phyloP scores from a whole-genome alignment of 2,329 filamentous ascomycete species.

The Lasiodiplodia theobromae region DNA sequence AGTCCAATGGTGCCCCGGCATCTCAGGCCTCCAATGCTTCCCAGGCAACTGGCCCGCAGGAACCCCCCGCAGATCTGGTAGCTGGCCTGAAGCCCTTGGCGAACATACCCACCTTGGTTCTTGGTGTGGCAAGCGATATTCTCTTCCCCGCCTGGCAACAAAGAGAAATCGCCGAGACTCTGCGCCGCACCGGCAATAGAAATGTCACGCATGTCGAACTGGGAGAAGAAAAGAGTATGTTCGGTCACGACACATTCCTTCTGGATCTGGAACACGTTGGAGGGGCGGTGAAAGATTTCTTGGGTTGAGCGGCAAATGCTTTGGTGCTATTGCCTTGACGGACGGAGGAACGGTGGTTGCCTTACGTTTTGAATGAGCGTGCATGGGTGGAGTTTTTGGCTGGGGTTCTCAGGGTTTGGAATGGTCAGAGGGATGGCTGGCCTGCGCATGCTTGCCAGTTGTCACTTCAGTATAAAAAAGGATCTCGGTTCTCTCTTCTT shows the following conservation, averaged over 20 bases:
- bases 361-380: conserved; percentile 3
- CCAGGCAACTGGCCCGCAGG: conserved; percentile 44
- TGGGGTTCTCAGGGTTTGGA: conserved; percentile 25
- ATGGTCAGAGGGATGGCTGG: conserved; percentile 23
- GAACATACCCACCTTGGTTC: conserved; percentile 82
- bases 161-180: conserved; percentile 85
- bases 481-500: conserved; percentile 16
- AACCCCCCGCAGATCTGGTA: conserved; percentile 80
- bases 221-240: conserved; percentile 91
- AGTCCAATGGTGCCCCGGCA: conserved; percentile 38
- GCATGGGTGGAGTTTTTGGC: conserved; percentile 29
- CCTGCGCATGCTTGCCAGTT: conserved; percentile 22
- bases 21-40: conserved; percentile 6
- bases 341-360: neutral
- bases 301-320: conserved; percentile 58
- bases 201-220: conserved; percentile 88
- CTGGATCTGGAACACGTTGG: conserved; percentile 92
- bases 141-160: conserved; percentile 99
- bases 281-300: conserved; percentile 79
- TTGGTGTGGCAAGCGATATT: conserved; percentile 95
- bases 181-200: conserved; percentile 78
- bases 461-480: conserved; percentile 26
- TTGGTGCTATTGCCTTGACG: conserved; percentile 1
- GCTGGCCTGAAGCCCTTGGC: conserved; percentile 74
- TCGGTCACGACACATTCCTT: conserved; percentile 96